phyloP scores from a whole-genome alignment of 1,284 basidiomycete genomes.

The Microbotryum lychnidis-dioicae region DNA sequence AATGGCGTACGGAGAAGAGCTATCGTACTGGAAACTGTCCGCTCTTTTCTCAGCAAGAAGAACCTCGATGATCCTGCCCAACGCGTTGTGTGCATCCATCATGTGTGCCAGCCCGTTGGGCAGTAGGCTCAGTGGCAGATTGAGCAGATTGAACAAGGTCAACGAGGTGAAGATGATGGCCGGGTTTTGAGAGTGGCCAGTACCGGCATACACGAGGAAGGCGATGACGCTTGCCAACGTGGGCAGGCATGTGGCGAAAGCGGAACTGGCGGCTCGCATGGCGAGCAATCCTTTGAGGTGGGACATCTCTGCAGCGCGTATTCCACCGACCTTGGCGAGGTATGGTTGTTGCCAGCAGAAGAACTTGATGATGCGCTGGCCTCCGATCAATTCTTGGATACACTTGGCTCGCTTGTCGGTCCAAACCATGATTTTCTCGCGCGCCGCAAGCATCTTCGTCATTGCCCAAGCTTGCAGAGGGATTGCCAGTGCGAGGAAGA shows the following conservation, averaged over 20 bases:
- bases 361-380: slow-evolving; percentile 84
- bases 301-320: slow-evolving; percentile 65
- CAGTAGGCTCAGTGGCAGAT: neutral
- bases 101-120: slow-evolving; percentile 5
- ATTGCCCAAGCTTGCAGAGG: slow-evolving; percentile 65
- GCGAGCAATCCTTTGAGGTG: slow-evolving; percentile 58
- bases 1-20: slow-evolving; percentile 53
- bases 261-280: slow-evolving; percentile 49
- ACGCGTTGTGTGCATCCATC: slow-evolving; percentile 63
- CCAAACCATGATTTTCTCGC: slow-evolving; percentile 75
- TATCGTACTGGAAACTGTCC: slow-evolving; percentile 51
- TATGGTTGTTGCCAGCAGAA: slow-evolving; percentile 60
- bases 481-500: slow-evolving; percentile 34
- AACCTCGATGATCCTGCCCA: slow-evolving; percentile 49
- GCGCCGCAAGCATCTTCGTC: slow-evolving; percentile 62
- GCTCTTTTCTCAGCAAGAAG: slow-evolving; percentile 64
- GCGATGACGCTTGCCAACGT: slow-evolving; percentile 73
- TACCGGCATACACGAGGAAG: slow-evolving; percentile 66
- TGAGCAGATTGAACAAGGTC: slow-evolving; percentile 63
- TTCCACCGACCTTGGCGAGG: slow-evolving; percentile 54
- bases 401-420: slow-evolving; percentile 77
- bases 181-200: slow-evolving; percentile 56
- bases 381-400: slow-evolving; percentile 69
- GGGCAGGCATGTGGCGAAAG: slow-evolving; percentile 56
- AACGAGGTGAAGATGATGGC: slow-evolving; percentile 65